Base-by-base conservation (phyloP, 2,329 filamentous ascomycete genomes). In the Keithomyces neogunnii region DNA sequence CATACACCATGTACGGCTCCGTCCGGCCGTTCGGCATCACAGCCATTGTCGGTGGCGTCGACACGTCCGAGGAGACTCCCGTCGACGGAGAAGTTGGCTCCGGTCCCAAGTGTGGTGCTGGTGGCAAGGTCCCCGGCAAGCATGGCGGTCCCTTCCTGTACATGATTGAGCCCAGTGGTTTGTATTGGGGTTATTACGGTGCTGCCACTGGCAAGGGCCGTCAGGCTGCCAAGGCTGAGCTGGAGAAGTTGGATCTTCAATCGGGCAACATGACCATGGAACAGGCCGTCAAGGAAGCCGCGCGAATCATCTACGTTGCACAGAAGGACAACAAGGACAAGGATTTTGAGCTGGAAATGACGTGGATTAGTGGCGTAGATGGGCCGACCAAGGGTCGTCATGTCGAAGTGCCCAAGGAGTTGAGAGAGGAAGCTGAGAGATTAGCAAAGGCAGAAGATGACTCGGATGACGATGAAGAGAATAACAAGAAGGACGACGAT, bases 291-390 rank as follows among this genome's bases (percentile, higher is more conserved):
- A 96, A 95, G 78, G 88, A 97, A 76, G 93, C 93, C 35, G 93
- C 93, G 51, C 79, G 90, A 55, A 99, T 99, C 72, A 97, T 99
- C 72, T 95, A 96, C 69, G 83, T 96, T 54, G 91, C 92, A 47
- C 93, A 99, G 68, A 93, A 97, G 70, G 93, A 99, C 70, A 97
- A 92, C 78, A 97, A 97, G 76, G 93, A 97, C 74, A 99, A 99
- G 78, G 93, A 97, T 59, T 99, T 97, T 65, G 93, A 99, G 82
- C 78, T 99, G 54, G 93, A 99, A 76, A 95, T 99, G 90, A 95
- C 89, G 53, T 99, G 93, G 93, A 88, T 97, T 69, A 96, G 90
- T 70, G 82, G 80, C 49, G 71, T 84, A 46, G 82, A 88, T 58
- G 92, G 91, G 4, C 90, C 91, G 36, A 97, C 91, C 56, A 92